Evolutionary conservation across 208 protist genomes (phyloP), one percentile per base, ranked within the genome.

Genomic region (Blechomonas ayalai): DNA sequence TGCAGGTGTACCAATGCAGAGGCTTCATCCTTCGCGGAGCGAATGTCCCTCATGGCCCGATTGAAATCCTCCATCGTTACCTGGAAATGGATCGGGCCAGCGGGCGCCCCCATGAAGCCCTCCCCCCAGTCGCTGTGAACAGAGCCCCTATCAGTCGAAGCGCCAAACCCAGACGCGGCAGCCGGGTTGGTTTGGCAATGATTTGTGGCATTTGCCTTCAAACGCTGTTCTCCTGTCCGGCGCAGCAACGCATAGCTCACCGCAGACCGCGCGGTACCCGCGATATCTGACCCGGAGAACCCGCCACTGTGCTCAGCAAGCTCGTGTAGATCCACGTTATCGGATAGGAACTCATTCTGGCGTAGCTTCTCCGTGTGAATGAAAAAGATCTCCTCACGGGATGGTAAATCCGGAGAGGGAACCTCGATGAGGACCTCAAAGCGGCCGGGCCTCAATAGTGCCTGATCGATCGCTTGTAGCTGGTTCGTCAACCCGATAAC

Each of bases 201-300:
- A 16, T 27, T 3, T 26, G 31, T 18, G 23, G 10, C 48, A 24
- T 27, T 15, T 3, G 26, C 48, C 10, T 19, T 4, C 13, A 38
- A 40, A 15, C 9, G 10, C 9, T 43, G 10, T 8, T 19, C 31
- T 10, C 45, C 19, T 22, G 8, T 10, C 9, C 31, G n/a, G 8
- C 80, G 73, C 38, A 87, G 59, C 23, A 96, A 51, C 0, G 89
- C 83, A 57, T 78, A 79, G 55, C 84, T 95, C 2, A 76, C 36
- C 13, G 93, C 93, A 3, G 72, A 54, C 18, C 84, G 80, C 20
- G 95, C 82, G 25, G 77, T 54, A 28, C 86, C 88, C 0, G 80
- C 79, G 40, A 97, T 85, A 57, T 99, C 97, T 26, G 97, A 92
- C 39, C 97, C 97, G 16, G 85, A 97, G 67, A 97, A 99, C 43